A percentile compares a stretch with the other conserved stretches of the same genome.
Evolutionary conservation across 805 yeast species (phyloP).

Genomic region (Yamadazyma takamatsuzukensis): DNA sequence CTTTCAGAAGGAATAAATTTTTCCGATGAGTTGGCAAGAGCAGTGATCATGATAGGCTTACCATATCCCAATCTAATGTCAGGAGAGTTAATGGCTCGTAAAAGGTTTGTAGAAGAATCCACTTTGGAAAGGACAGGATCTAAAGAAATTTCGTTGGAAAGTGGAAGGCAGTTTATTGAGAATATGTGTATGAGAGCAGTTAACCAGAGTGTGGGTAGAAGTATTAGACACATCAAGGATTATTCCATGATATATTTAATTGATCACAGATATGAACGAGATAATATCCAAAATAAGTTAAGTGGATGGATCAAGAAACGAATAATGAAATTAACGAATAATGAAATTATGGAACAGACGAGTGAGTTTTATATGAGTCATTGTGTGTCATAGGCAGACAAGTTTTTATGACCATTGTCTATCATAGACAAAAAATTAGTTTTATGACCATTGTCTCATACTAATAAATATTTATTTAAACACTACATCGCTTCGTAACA

Average conservation of each 20-base stretch:
- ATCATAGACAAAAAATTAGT: constrained; percentile 1
- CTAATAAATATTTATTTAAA: constrained; percentile 7
- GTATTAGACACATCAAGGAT: constrained; percentile 80
- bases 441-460: background rate
- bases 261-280: constrained; percentile 56
- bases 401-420: background rate
- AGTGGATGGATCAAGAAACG: constrained; percentile 67
- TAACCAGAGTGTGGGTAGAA: constrained; percentile 89
- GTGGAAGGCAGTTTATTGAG: constrained; percentile 62
- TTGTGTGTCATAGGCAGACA: too few species aligned
- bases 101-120: constrained; percentile 55
- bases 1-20: constrained; percentile 93
- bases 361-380: constrained; percentile 22
- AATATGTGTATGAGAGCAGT: constrained; percentile 87
- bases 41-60: constrained; percentile 79
- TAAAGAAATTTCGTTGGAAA: constrained; percentile 40
- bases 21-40: constrained; percentile 82
- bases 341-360: constrained; percentile 18
- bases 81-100: constrained; percentile 74
- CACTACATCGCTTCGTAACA: constrained; percentile 55
- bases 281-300: constrained; percentile 51
- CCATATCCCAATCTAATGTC: constrained; percentile 86
- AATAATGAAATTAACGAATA: constrained; percentile 9
- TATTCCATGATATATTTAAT: constrained; percentile 71
- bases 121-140: constrained; percentile 49